phyloP scores from a whole-genome alignment of 495 filamentous ascomycete species.

The Aspergillus biplanus region DNA sequence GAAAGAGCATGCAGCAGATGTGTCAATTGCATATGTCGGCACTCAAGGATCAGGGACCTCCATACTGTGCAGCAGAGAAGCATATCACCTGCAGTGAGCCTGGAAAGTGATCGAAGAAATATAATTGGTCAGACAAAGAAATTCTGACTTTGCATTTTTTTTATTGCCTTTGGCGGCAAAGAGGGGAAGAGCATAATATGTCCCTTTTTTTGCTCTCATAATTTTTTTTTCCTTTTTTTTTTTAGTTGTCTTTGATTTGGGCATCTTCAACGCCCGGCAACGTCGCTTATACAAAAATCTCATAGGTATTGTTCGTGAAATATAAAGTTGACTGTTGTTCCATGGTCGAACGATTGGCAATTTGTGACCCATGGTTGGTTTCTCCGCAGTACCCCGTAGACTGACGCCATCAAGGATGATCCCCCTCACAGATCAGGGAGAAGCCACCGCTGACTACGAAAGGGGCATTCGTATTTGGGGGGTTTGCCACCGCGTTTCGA shows the following conservation, averaged over 20 bases:
- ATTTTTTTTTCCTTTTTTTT: constrained; percentile 2
- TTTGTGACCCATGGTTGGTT: background rate
- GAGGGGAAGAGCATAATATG: background rate
- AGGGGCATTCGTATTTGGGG: too few species aligned
- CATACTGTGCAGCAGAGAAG: constrained; percentile 16
- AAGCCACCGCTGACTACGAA: background rate
- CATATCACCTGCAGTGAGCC: constrained; percentile 24
- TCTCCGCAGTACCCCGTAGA: constrained; percentile 2
- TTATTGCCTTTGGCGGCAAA: background rate
- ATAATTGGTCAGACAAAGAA: background rate
- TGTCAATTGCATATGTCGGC: constrained; percentile 19
- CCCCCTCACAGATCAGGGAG: background rate
- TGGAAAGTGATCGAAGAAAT: constrained; percentile 9
- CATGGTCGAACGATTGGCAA: background rate
- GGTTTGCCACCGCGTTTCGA: too few species aligned
- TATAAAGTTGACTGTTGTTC: background rate
- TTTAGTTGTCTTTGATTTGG: background rate
- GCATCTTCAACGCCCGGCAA: background rate
- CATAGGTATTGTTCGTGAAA: background rate
- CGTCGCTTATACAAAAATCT: background rate
- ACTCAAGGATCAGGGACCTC: constrained; percentile 22
- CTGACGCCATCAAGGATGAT: background rate
- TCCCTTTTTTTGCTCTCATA: background rate
- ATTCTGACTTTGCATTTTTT: background rate
- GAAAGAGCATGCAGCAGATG: constrained; percentile 10